These are phyloP conservation scores for Actinomucor elegans DNA, from an alignment of 371 early-diverging fungal genomes.

Conservation along the genomic window DNA sequence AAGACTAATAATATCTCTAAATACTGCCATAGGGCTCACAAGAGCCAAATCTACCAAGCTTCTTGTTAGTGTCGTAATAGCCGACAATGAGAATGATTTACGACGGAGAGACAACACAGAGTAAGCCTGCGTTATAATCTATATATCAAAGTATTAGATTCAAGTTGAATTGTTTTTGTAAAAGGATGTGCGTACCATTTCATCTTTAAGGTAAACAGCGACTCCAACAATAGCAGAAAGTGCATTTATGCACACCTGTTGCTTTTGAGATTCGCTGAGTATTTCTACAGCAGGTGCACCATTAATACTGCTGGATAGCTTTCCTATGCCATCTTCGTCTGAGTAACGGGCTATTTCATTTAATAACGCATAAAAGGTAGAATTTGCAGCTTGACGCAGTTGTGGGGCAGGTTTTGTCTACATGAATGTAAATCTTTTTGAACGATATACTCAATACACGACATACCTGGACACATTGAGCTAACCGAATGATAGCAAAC, in stretches of 20 bases:
- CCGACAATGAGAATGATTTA: slow-evolving; percentile 46
- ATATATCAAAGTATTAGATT: not conserved
- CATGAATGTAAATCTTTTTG: no score
- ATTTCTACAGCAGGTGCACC: slow-evolving; percentile 31
- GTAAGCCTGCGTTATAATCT: slow-evolving; percentile 64
- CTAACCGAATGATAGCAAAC: slow-evolving; percentile 57
- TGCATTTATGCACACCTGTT: slow-evolving; percentile 57
- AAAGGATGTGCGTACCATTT: slow-evolving; percentile 38
- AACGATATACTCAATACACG: no score
- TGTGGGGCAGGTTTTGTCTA: slow-evolving; percentile 42
- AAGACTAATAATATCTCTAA: slow-evolving; percentile 58
- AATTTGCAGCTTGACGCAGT: slow-evolving; percentile 47
- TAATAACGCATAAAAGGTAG: slow-evolving; percentile 58
- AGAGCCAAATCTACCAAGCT: slow-evolving; percentile 63
- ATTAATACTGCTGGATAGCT: slow-evolving; percentile 19
- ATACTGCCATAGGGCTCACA: slow-evolving; percentile 48
- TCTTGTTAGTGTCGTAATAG: slow-evolving; percentile 54
- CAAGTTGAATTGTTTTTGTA: not conserved
- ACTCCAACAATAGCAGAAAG: slow-evolving; percentile 64
- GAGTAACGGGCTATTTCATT: slow-evolving; percentile 55
- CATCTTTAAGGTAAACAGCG: slow-evolving; percentile 64
- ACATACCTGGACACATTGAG: slow-evolving; percentile 60
- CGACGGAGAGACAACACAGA: slow-evolving; percentile 62
- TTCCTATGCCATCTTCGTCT: slow-evolving; percentile 9
- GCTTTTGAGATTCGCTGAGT: slow-evolving; percentile 43